phyloP scores from a whole-genome alignment of 2,329 filamentous ascomycete genomes.

The Aspergillus awamori region DNA sequence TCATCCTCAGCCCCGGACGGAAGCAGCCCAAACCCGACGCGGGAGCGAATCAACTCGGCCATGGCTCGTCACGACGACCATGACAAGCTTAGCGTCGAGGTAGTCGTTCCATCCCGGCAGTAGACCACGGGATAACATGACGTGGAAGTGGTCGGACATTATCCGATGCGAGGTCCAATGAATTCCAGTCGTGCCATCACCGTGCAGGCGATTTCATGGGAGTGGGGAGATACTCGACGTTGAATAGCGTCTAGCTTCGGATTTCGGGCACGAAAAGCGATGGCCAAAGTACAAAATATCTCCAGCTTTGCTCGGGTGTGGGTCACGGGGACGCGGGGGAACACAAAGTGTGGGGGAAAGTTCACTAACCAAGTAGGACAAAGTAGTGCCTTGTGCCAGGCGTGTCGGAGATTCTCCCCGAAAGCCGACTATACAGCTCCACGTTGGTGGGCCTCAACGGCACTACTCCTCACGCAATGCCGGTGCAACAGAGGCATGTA shows the following conservation, averaged over 20 bases:
- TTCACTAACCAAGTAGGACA: too few relatives aligned
- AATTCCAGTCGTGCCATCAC: neutral
- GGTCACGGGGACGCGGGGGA: constrained; percentile 4
- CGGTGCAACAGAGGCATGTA: neutral
- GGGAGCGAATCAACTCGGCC: constrained; percentile 1
- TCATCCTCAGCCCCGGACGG: constrained; percentile 24
- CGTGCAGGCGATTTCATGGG: neutral
- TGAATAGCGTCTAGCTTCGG: constrained; percentile 22
- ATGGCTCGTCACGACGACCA: neutral
- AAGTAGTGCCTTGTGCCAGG: neutral
- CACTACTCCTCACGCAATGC: neutral
- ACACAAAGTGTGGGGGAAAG: neutral
- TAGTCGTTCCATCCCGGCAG: neutral
- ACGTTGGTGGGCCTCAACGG: neutral
- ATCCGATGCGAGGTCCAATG: constrained; percentile 26
- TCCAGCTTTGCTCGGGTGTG: neutral
- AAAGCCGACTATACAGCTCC: constrained; percentile 30
- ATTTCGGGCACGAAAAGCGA: constrained; percentile 25
- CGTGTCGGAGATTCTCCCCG: constrained; percentile 34
- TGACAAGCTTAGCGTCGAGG: neutral
- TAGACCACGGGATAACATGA: neutral
- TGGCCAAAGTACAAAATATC: neutral
- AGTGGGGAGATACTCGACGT: constrained; percentile 11
- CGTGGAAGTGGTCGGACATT: constrained; percentile 19
- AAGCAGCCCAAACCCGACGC: constrained; percentile 15